Base-by-base conservation (phyloP, 2,329 filamentous ascomycete species). In the Fusarium hainanense region DNA sequence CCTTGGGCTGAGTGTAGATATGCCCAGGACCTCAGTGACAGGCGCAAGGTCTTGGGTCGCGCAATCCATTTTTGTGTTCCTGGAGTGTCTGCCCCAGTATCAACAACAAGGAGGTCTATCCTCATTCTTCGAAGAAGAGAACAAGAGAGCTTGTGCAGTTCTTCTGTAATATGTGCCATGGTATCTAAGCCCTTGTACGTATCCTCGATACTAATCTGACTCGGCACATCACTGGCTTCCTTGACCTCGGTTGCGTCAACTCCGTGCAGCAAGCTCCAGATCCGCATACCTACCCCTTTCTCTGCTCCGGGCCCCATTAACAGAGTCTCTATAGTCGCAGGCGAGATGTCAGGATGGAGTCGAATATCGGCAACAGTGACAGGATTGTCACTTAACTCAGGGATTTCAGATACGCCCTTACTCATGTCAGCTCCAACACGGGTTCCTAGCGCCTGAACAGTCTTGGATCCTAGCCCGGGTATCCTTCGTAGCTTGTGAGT, bases 151-250 rank as follows among this genome's bases (percentile, higher is more conserved):
- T 87, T 85, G n/a, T 82, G 79, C 42, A 98, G 82, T 79, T 97
- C 91, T 67, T 87, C 88, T 43, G 83, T 81, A 30, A 97, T 88
- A 62, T 90, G 85, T 2, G 87, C 79, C 54, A 91, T 77, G 0
- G 85, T 89, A 70, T 91, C 87, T 2, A 97, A 82, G 18, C 89
- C 88, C 25, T 88, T 86, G 48, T 97, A 98, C 18, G 93, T 96
- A 79, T 98, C 94, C 77, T 98, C 95, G 68, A 98, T 96, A 78
- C 93, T 96, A 77, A 98, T 97, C 79, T 98, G 94, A 2, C 89
- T 89, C 0, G 95, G 95, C 3, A 97, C 80, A 46, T 89, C 87
- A 71, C 88, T 88, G 3, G 89, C 91, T 67, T 89, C 85, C 51
- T 89, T 89, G 20, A 98, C 93, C 62, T 93, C 89, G 1, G 87